Evolutionary conservation across 2,329 filamentous ascomycete species (phyloP).

Genomic region (Exophiala sp.): DNA sequence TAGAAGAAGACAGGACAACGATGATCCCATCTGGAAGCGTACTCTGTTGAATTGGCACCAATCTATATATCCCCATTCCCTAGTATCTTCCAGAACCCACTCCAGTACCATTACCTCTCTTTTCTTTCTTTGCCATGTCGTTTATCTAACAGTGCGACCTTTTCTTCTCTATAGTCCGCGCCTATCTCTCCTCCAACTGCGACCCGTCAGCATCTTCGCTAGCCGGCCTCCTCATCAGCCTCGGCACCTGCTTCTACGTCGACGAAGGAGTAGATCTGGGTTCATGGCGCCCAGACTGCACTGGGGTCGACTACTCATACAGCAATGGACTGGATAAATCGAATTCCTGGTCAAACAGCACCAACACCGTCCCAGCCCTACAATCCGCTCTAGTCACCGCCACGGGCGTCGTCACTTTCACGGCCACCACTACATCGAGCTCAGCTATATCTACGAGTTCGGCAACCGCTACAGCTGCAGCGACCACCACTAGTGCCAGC

Average conservation of each 20-base stretch:
- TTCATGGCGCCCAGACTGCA: conserved; percentile 15
- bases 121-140: too few relatives aligned
- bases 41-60: too few relatives aligned
- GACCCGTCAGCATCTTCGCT: conserved; percentile 2
- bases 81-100: too few relatives aligned
- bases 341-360: conserved; percentile 3
- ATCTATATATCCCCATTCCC: too few relatives aligned
- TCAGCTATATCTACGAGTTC: neutral
- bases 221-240: conserved; percentile 8
- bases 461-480: too few relatives aligned
- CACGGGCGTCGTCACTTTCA: conserved; percentile 10
- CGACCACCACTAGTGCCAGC: neutral
- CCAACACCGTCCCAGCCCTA: neutral
- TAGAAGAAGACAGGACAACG: too few relatives aligned
- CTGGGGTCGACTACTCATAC: conserved; percentile 7
- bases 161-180: conserved; percentile 16
- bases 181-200: conserved; percentile 11
- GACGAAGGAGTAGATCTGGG: conserved; percentile 6
- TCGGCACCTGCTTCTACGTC: conserved; percentile 18
- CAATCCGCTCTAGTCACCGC: conserved; percentile 1
- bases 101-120: too few relatives aligned
- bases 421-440: neutral
- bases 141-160: too few relatives aligned
- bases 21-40: too few relatives aligned
- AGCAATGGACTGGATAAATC: conserved; percentile 8